Evolutionary conservation across 75 land plant genomes (phyloP).

Genomic region (Pinus taeda): DNA sequence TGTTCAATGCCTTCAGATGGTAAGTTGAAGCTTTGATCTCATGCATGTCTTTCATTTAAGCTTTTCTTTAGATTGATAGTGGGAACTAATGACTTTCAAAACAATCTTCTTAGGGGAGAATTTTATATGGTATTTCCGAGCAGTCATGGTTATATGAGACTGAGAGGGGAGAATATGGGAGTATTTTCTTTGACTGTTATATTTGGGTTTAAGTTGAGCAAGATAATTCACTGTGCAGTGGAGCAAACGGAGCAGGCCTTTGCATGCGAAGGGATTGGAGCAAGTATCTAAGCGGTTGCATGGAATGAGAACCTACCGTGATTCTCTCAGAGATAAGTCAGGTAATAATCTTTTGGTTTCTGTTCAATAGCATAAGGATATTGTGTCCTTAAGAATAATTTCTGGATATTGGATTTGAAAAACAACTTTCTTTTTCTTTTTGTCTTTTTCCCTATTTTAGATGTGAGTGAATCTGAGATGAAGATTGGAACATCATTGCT

Average conservation of each 20-base stretch:
- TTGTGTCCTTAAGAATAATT: background rate
- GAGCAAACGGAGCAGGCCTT: slow-evolving; percentile 55
- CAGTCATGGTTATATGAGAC: too few species aligned
- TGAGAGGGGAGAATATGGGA: background rate
- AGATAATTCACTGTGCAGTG: slow-evolving; percentile 30
- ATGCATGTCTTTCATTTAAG: background rate
- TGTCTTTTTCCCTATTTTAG: slow-evolving; percentile 8
- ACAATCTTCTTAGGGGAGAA: too few species aligned
- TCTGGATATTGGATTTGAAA: background rate
- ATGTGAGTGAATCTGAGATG: slow-evolving; percentile 19
- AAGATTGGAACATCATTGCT: slow-evolving; percentile 44
- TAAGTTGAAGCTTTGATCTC: slow-evolving; percentile 9
- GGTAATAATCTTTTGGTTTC: slow-evolving; percentile 11
- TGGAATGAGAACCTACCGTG: slow-evolving; percentile 26
- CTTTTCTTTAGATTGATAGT: background rate
- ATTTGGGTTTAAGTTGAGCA: background rate
- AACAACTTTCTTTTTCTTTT: background rate
- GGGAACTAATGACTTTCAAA: background rate
- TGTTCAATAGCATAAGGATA: background rate
- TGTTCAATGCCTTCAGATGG: slow-evolving; percentile 47
- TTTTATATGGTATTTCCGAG: too few species aligned
- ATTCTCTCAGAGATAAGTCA: slow-evolving; percentile 32
- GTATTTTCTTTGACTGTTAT: background rate
- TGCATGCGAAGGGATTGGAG: slow-evolving; percentile 61
- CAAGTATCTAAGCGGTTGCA: slow-evolving; percentile 49